phyloP scores from a whole-genome alignment of 1,284 basidiomycete genomes.

The Cutaneotrichosporon daszewskae region DNA sequence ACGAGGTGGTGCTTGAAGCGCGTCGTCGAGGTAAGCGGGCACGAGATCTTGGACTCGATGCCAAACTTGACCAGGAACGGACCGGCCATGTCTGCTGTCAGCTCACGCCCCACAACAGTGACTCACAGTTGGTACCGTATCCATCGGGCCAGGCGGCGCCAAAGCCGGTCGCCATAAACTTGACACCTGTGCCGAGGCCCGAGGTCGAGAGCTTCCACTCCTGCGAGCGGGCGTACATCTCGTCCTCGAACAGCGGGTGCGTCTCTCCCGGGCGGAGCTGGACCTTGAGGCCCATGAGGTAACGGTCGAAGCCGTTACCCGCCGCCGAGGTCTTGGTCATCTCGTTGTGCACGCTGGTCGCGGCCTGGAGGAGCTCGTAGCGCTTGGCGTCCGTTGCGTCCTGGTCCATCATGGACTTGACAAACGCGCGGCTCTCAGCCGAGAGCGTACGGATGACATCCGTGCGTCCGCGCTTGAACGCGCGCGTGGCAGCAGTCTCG shows the following conservation, averaged over 20 bases:
- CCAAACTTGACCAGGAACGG: slow-evolving; percentile 84
- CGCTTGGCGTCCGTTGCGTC: slow-evolving; percentile 48
- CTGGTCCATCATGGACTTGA: slow-evolving; percentile 64
- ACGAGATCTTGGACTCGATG: slow-evolving; percentile 81
- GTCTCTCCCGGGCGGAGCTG: slow-evolving; percentile 54
- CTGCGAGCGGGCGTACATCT: slow-evolving; percentile 68
- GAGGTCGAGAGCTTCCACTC: slow-evolving; percentile 91
- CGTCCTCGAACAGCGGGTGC: slow-evolving; percentile 65
- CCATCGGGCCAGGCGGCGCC: slow-evolving; percentile 73
- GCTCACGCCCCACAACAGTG: neutral
- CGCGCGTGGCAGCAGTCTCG: slow-evolving; percentile 88
- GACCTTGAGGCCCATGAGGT: slow-evolving; percentile 77
- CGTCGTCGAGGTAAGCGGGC: slow-evolving; percentile 64
- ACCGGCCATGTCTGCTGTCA: slow-evolving; percentile 60
- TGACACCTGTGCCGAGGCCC: slow-evolving; percentile 76
- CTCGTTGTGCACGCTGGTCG: slow-evolving; percentile 66
- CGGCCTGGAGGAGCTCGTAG: slow-evolving; percentile 58
- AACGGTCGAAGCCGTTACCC: slow-evolving; percentile 85
- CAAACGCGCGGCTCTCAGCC: slow-evolving; percentile 69
- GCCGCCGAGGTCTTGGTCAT: slow-evolving; percentile 74
- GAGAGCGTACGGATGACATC: slow-evolving; percentile 83
- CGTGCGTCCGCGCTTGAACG: slow-evolving; percentile 84
- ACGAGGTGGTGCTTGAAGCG: slow-evolving; percentile 62
- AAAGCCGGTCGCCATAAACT: slow-evolving; percentile 89
- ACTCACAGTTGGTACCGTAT: slow-evolving; percentile 72